Percentiles rank a stretch among this genome's conserved stretches.
These are phyloP conservation scores for Cryptococcus hybrid DNA, from an alignment of 1,284 basidiomycete species.

Conservation along the genomic window DNA sequence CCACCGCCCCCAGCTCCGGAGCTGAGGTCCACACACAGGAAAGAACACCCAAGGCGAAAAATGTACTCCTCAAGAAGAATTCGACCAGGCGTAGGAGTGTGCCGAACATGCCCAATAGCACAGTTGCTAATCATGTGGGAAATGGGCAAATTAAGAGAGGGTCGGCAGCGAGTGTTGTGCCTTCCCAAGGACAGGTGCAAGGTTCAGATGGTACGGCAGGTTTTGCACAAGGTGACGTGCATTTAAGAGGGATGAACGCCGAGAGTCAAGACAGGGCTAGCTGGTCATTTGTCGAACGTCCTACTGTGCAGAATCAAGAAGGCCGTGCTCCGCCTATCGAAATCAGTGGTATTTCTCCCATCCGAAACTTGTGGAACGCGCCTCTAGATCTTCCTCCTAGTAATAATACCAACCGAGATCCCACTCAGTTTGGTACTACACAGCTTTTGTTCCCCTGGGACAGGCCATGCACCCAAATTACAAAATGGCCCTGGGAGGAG, in stretches of 20 bases:
- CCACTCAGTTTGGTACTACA: not conserved
- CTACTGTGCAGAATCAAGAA: not conserved
- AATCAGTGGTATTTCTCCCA: not conserved
- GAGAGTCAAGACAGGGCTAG: not conserved
- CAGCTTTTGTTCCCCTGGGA: not conserved
- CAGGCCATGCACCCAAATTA: not conserved
- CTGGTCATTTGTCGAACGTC: conserved; percentile 8
- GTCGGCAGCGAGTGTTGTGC: not conserved
- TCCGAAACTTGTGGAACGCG: not conserved
- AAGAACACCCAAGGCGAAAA: conserved; percentile 14
- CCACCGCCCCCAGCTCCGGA: not conserved
- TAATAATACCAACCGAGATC: not conserved
- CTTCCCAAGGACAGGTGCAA: not conserved
- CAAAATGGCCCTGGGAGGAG: too few species aligned
- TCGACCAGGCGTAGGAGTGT: conserved; percentile 11
- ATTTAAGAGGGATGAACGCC: conserved; percentile 6
- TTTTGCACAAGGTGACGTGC: not conserved
- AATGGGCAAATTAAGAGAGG: not conserved
- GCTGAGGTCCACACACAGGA: not conserved
- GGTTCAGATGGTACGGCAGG: not conserved
- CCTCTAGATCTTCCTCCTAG: not conserved
- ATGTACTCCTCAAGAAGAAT: conserved; percentile 28
- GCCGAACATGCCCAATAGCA: not conserved
- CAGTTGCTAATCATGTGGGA: not conserved
- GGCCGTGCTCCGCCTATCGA: not conserved